A percentile compares a stretch with the other conserved stretches of the same genome.
phyloP scores from a whole-genome alignment of 1,139 yeast genomes.

The Torulaspora globosa region DNA sequence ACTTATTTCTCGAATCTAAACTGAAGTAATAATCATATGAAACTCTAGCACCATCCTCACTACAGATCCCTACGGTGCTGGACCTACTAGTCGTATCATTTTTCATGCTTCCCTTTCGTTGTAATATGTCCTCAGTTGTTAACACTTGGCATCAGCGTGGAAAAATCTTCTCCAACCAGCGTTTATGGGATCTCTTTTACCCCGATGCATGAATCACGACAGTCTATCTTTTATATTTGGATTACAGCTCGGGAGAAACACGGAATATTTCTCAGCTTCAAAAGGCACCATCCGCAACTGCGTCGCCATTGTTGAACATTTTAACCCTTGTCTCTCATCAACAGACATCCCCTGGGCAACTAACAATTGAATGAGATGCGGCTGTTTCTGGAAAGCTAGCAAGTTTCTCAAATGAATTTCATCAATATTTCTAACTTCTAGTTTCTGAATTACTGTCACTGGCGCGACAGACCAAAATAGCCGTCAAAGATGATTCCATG shows the following conservation, averaged over 20 bases:
- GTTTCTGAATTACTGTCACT: constrained; percentile 1
- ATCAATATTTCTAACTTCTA: not conserved
- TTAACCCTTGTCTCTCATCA: too few relatives aligned
- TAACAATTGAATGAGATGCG: not conserved
- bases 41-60: not conserved
- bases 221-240: not conserved
- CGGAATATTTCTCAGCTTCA: constrained; percentile 1
- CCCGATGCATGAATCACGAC: not conserved
- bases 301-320: not conserved
- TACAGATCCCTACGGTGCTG: not conserved
- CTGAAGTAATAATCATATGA: not conserved
- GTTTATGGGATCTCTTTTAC: not conserved
- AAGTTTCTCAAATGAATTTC: constrained; percentile 1
- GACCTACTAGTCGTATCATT: not conserved
- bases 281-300: not conserved
- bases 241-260: constrained; percentile 1
- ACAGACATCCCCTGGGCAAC: too few relatives aligned
- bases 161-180: not conserved
- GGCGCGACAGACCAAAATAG: not conserved
- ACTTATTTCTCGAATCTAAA: not conserved
- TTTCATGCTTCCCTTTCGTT: not conserved
- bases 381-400: not conserved
- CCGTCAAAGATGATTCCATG: not conserved
- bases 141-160: not conserved
- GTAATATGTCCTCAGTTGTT: not conserved